Evolutionary conservation across 345 rosid species (phyloP).

Genomic region (Arabis alpina): DNA sequence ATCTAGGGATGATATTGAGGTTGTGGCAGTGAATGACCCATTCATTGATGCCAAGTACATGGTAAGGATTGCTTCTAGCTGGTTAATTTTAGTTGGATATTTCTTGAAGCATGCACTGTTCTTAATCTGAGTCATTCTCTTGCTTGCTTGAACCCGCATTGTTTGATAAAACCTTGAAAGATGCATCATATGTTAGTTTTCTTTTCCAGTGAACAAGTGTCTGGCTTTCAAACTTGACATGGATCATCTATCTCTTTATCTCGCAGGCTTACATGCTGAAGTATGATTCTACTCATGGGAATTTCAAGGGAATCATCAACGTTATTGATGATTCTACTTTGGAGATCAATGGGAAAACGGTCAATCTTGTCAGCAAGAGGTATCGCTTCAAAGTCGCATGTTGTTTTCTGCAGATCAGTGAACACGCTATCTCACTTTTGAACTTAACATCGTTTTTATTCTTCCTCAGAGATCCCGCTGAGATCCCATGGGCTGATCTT

Average conservation of each 20-base stretch:
- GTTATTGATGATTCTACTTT: constrained; percentile 82
- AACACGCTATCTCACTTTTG: constrained; percentile 14
- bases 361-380: constrained; percentile 81
- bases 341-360: constrained; percentile 87
- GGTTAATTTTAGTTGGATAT: background rate
- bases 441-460: constrained; percentile 19
- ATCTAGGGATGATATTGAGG: constrained; percentile 84
- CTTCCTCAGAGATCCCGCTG: constrained; percentile 80
- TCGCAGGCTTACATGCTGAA: constrained; percentile 94
- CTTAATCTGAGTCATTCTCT: constrained; percentile 5
- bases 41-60: constrained; percentile 92
- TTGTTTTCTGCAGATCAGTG: constrained; percentile 23
- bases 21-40: constrained; percentile 96
- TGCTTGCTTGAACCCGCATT: background rate
- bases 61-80: constrained; percentile 54
- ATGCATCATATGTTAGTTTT: background rate
- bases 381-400: constrained; percentile 37
- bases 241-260: constrained; percentile 23
- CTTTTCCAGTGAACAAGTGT: constrained; percentile 1
- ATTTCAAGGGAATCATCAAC: constrained; percentile 68
- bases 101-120: constrained; percentile 8
- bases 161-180: constrained; percentile 19
- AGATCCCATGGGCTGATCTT: constrained; percentile 96
- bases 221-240: constrained; percentile 2
- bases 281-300: constrained; percentile 97